Conservation (phyloP, 176 grass and related monocot species). For the Poa annua region DNA sequence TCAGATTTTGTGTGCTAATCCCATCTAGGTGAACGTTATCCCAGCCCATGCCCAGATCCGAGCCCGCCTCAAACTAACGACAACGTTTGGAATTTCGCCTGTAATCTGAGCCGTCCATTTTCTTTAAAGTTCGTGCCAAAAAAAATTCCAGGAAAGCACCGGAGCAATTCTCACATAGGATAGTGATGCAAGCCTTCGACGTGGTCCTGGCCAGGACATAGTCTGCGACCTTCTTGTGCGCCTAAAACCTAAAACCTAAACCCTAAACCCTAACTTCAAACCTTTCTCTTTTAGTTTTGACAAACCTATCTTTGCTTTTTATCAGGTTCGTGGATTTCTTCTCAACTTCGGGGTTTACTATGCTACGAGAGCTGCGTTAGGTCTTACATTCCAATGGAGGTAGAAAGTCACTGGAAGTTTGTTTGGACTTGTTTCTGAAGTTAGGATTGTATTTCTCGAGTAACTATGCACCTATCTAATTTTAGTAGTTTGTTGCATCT, state of each 20-base stretch:
- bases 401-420: slow-evolving; percentile 48
- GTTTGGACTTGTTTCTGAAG: slow-evolving; percentile 10
- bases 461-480: slow-evolving; percentile 16
- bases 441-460: slow-evolving; percentile 34
- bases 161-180: no score
- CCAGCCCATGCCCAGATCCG: no score
- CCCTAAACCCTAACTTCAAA: no score
- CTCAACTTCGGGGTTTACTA: slow-evolving; percentile 99
- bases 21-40: no score
- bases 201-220: background rate
- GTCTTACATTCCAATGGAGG: slow-evolving; percentile 97
- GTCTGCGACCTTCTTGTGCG: background rate
- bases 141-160: no score
- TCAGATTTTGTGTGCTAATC: no score
- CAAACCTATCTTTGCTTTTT: slow-evolving; percentile 16
- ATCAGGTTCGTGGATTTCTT: slow-evolving; percentile 96
- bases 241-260: no score
- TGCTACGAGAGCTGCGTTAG: slow-evolving; percentile 92
- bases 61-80: no score
- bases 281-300: background rate
- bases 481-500: slow-evolving; percentile 50
- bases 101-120: no score
- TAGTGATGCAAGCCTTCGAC: background rate
- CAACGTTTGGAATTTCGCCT: no score
- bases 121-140: no score